phyloP scores from a whole-genome alignment of 1,284 basidiomycete species.

The Marasmius tenuissimus region DNA sequence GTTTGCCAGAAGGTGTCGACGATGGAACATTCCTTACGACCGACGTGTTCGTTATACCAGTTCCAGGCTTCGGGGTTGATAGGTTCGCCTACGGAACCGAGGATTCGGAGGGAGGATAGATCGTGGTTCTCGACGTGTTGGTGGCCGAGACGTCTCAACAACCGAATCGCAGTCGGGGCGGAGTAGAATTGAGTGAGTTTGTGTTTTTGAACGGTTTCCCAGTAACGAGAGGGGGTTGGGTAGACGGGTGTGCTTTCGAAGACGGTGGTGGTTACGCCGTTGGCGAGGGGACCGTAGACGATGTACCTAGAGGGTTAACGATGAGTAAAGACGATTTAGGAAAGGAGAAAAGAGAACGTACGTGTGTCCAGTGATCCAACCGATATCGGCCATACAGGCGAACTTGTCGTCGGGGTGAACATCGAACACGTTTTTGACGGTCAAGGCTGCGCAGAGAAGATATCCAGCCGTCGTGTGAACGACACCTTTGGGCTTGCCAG shows the following conservation, averaged over 20 bases:
- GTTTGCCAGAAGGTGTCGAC: conserved; percentile 99
- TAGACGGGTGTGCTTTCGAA: conserved; percentile 98
- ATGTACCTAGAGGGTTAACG: conserved; percentile 64
- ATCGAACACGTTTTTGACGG: conserved; percentile 96
- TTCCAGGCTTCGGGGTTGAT: conserved; percentile 99
- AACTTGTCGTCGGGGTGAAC: conserved; percentile 91
- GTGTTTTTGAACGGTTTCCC: conserved; percentile 94
- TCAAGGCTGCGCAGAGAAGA: conserved; percentile 85
- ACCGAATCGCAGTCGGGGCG: conserved; percentile 91
- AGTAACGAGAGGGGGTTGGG: conserved; percentile 94
- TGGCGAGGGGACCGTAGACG: conserved; percentile 91
- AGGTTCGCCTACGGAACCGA: conserved; percentile 95
- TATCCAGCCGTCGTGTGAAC: conserved; percentile 96
- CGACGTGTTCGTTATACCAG: conserved; percentile 97
- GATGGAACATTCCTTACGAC: conserved; percentile 86
- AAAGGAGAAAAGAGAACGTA: conserved; percentile 32
- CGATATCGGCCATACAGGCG: conserved; percentile 98
- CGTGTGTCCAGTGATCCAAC: conserved; percentile 99
- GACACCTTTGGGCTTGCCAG: conserved; percentile 96
- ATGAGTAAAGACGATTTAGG: conserved; percentile 5
- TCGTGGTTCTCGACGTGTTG: conserved; percentile 88
- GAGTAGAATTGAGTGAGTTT: conserved; percentile 95
- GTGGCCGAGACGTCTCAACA: conserved; percentile 80
- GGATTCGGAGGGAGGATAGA: conserved; percentile 80
- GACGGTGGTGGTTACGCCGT: conserved; percentile 90